A percentile compares a stretch with the other conserved stretches of the same genome.
phyloP scores from a whole-genome alignment of 495 filamentous ascomycete species.

The Pseudoneurospora amorphoporcata region DNA sequence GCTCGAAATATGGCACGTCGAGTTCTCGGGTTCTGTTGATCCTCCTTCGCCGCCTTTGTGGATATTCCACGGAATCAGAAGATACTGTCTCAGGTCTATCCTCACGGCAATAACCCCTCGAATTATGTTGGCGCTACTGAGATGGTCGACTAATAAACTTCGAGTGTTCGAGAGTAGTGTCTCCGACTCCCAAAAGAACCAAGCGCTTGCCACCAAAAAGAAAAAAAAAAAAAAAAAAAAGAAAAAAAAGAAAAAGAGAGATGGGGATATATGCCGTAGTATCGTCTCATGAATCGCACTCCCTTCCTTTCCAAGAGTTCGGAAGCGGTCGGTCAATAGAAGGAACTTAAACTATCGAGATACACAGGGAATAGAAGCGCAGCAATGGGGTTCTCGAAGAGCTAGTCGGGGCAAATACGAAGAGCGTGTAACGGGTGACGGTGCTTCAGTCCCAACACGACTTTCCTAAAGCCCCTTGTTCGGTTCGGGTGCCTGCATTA shows the following conservation, averaged over 20 bases:
- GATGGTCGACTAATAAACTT: neutral
- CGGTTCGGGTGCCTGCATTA: slow-evolving; percentile 15
- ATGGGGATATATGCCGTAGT: neutral
- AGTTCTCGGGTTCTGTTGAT: neutral
- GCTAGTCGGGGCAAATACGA: slow-evolving; percentile 11
- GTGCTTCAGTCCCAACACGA: neutral
- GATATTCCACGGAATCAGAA: neutral
- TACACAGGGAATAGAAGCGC: neutral
- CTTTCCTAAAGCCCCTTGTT: slow-evolving; percentile 3
- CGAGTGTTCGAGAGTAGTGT: neutral
- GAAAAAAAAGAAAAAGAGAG: neutral
- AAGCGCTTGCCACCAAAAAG: neutral
- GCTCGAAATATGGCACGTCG: neutral
- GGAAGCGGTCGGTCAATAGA: neutral
- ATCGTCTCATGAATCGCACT: neutral
- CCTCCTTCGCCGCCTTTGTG: neutral
- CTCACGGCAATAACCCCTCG: neutral
- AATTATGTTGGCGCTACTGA: neutral
- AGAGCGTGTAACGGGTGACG: slow-evolving; percentile 22
- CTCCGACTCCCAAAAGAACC: neutral
- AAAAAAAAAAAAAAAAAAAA: too few species aligned
- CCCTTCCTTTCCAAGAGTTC: neutral
- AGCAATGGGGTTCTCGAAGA: neutral
- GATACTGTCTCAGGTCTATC: neutral
- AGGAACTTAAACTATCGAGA: neutral